Base-by-base conservation (phyloP, 2,329 filamentous ascomycete species). In the Venturia carpophila region DNA sequence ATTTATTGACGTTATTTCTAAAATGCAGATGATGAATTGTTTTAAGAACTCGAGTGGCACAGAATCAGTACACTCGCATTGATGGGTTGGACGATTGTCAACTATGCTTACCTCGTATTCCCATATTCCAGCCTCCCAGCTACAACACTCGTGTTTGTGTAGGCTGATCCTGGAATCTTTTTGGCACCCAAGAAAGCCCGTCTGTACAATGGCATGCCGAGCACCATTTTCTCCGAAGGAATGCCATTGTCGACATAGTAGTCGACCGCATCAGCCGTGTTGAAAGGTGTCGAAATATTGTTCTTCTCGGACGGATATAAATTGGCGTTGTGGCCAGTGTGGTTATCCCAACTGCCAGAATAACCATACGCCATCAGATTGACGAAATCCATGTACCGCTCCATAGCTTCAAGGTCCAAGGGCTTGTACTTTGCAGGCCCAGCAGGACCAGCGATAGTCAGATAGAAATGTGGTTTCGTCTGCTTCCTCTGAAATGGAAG, bases 181-280 rank as follows among this genome's bases (percentile, higher is more conserved):
- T 34, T 88, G 0, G 93, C 97, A 68, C 86, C 84, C 69, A 86
- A 82, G 74, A 97, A 97, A 0, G 90, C 86, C 43, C 92, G 89
- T 1, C 93, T 93, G 73, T 97, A 97, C 15, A 97, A 79, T 1
- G 93, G 92, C 89, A 97, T 93, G 2, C 93, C 92, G 17, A 97
- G 75, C 3, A 96, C 89, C 64, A 97, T 84, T 77, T 96, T 97
- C 67, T 80, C 73, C 0, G 86, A 73, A 0, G 82, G 72, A 0
- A 97, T 86, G 7, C 79, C 78, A 4, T 82, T 81, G 1, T 77
- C 73, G 19, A 83, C 79, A 77, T 97, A 97, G 70, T 85, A 82
- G 15, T 85, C 78, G 7, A 97, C 78, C 0, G 92, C 92, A 0
- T 82, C 79, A 4, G 84, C 79, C 2, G 89, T 90, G 76, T 84